Conservation (phyloP, 345 rosid genomes). For the Excoecaria cochinchinensis region DNA sequence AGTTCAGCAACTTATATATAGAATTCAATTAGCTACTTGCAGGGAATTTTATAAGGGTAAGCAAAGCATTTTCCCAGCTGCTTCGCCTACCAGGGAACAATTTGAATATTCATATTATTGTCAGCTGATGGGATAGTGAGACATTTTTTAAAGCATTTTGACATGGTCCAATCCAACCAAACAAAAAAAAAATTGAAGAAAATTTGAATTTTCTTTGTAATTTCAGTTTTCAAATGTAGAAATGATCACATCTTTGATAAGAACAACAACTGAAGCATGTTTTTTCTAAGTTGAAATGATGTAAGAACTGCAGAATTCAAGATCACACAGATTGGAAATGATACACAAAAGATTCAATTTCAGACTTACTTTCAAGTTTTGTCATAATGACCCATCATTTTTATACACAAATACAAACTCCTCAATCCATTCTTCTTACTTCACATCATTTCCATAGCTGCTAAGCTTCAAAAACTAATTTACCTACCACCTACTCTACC, state of each 20-base stretch:
- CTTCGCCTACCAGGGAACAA: conserved; percentile 7
- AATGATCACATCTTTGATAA: conserved; percentile 8
- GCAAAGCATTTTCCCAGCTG: neutral
- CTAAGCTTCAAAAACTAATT: conserved; percentile 1
- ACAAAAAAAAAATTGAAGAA: too few species aligned
- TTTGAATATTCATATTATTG: conserved; percentile 1
- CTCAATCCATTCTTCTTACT: neutral
- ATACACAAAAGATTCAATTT: conserved; percentile 4
- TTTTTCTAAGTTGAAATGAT: conserved; percentile 6
- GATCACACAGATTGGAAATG: neutral
- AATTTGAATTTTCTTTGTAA: neutral
- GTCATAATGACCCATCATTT: conserved; percentile 14
- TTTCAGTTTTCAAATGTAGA: conserved; percentile 7
- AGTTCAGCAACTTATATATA: neutral
- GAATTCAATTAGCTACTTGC: neutral
- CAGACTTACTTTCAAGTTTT: neutral
- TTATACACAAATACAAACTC: neutral
- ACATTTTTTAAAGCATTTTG: too few species aligned
- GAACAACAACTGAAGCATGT: neutral
- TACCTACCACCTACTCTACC: neutral
- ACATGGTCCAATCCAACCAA: too few species aligned
- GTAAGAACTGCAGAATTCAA: conserved; percentile 4
- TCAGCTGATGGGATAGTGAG: neutral
- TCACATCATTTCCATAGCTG: neutral
- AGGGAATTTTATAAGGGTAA: neutral